These are phyloP conservation scores for Setaria viridis DNA, from an alignment of 202 grass and related monocot genomes.

Conservation along the genomic window DNA sequence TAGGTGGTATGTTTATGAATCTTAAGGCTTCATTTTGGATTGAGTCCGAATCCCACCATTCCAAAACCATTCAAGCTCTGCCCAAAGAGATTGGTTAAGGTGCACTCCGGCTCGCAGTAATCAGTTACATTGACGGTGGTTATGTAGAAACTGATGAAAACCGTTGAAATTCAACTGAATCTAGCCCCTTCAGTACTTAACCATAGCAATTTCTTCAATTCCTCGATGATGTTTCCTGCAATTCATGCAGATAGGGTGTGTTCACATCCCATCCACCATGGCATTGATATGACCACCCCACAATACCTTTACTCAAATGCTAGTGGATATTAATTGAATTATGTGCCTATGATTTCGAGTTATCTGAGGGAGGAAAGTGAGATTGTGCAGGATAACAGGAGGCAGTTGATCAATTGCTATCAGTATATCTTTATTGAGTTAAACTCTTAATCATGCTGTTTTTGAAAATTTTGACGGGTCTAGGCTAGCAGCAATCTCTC, in stretches of 20 bases:
- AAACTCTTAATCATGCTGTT: slow-evolving; percentile 16
- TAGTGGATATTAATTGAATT: background rate
- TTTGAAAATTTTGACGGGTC: background rate
- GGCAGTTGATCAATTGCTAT: slow-evolving; percentile 12
- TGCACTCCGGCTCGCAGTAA: background rate
- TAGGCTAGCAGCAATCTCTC: slow-evolving; percentile 15
- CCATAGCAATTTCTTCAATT: background rate
- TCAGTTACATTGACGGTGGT: background rate
- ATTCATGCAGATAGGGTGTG: background rate
- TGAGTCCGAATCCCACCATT: background rate
- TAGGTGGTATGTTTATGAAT: background rate
- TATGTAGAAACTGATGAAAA: background rate
- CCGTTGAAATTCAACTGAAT: slow-evolving; percentile 1
- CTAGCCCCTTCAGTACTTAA: background rate
- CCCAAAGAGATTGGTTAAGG: background rate
- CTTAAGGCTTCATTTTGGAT: background rate
- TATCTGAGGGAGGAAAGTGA: slow-evolving; percentile 13
- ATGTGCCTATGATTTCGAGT: background rate
- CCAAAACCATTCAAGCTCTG: background rate
- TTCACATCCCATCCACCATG: background rate
- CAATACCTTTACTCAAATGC: background rate
- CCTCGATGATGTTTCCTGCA: slow-evolving; percentile 1
- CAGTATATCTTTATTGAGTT: background rate
- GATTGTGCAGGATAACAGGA: background rate
- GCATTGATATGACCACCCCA: background rate